A percentile compares a stretch with the other conserved stretches of the same genome.
Evolutionary conservation across 257 asterid genomes (phyloP).

Genomic region (Lavandula angustifolia): DNA sequence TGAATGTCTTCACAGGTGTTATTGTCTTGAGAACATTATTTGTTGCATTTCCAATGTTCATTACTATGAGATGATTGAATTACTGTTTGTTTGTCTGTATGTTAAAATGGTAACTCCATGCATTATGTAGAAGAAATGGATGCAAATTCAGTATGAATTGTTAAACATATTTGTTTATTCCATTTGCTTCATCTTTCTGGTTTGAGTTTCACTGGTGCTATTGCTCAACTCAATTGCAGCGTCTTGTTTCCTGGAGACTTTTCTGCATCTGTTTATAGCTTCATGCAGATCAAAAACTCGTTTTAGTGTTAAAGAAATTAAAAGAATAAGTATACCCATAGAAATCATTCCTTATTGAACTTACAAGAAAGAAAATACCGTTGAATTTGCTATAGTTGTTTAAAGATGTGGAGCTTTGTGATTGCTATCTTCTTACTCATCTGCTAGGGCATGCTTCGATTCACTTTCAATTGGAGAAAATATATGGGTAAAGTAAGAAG

Average conservation of each 20-base stretch:
- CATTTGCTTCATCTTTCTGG: slow-evolving; percentile 9
- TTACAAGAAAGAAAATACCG: slow-evolving; percentile 7
- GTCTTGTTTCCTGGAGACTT: slow-evolving; percentile 5
- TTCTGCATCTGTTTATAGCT: slow-evolving; percentile 11
- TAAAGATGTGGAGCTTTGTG: slow-evolving; percentile 22
- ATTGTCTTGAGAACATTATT: not conserved
- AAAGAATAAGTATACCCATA: slow-evolving; percentile 23
- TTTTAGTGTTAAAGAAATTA: slow-evolving; percentile 27
- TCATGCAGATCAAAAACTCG: slow-evolving; percentile 15
- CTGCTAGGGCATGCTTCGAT: slow-evolving; percentile 11
- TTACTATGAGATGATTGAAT: slow-evolving; percentile 23
- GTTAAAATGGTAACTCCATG: slow-evolving; percentile 16
- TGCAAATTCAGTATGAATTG: slow-evolving; percentile 26
- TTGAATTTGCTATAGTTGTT: slow-evolving; percentile 22
- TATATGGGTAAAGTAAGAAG: slow-evolving; percentile 7
- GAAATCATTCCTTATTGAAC: not conserved
- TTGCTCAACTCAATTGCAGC: slow-evolving; percentile 15
- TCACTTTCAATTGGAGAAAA: slow-evolving; percentile 16
- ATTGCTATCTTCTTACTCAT: slow-evolving; percentile 20
- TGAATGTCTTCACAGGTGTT: slow-evolving; percentile 26
- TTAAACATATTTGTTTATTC: slow-evolving; percentile 8
- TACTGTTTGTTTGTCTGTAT: slow-evolving; percentile 11
- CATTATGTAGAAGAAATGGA: slow-evolving; percentile 1
- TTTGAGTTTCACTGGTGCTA: slow-evolving; percentile 8
- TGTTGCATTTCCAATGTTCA: slow-evolving; percentile 20